Base-by-base conservation (phyloP, 2,329 filamentous ascomycete genomes). In the Colletotrichum noveboracense region DNA sequence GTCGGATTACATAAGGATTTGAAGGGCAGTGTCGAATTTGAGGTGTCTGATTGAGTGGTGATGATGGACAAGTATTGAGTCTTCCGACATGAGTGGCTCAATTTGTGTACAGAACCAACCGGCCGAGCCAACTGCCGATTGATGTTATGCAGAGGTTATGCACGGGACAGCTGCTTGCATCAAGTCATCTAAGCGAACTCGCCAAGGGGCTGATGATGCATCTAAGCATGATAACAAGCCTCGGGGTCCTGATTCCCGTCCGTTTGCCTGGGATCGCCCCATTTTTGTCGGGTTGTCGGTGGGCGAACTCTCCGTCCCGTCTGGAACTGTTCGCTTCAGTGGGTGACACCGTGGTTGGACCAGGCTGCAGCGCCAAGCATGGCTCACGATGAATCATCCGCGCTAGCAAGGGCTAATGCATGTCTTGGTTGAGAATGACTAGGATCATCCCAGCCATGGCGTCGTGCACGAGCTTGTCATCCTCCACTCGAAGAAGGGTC, bases 351-450 rank as follows among this genome's bases (percentile, higher is more conserved):
- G 61, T 72, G 68, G 68, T 62, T 36, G 52, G 69, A 71, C 24
- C 24, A 16, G 13, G 26, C 12, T 38, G 36, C 38, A 21, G 34
- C 58, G 56, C 70, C 56, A 68, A 73, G 64, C n/a, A 62, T 75
- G 64, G 73, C 64, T 75, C 70, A 75, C 24, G 43, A 75, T 75
- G 73, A 75, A 73, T 75, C 70, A 75, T 75, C 73, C 55, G 70
- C 73, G 73, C 73, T 75, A 75, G 70, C 43, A 68, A 48, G 70
- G 56, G 34, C 58, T 32, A 4, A 18, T 18, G 21, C 26, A 21
- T 18, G 5, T 18, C 16, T 30, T 70, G 14, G 6, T 8, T 52
- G 8, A 21, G 10, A 26, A 21, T 14, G 38, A 21, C 26, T 52
- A 36, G 71, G 43, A 70, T 36, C n/a, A 38, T 70, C 48, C 66